Evolutionary conservation across 805 yeast species (phyloP).

Genomic region (Scheffersomyces ergatensis): DNA sequence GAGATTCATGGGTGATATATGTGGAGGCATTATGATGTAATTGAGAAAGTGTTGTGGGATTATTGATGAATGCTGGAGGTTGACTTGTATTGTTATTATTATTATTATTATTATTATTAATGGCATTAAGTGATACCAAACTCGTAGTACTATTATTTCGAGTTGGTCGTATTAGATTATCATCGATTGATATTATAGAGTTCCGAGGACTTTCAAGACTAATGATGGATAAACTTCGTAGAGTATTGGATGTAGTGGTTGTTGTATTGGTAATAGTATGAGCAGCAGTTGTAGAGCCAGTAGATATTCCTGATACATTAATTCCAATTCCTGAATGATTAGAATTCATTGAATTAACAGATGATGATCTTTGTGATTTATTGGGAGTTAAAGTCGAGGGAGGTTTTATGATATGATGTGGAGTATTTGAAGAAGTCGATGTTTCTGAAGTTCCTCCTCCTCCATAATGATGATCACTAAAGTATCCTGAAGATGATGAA

Average conservation of each 20-base stretch:
- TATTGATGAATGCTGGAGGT: background rate
- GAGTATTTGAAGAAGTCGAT: conserved; percentile 71
- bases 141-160: conserved; percentile 33
- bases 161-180: conserved; percentile 22
- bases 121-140: conserved; percentile 9
- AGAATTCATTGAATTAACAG: conserved; percentile 29
- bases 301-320: background rate
- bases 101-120: background rate
- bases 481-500: background rate
- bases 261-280: background rate
- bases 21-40: background rate
- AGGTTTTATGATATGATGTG: conserved; percentile 4
- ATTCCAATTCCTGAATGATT: conserved; percentile 19
- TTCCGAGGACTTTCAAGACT: conserved; percentile 40
- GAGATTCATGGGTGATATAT: background rate
- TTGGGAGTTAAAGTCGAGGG: background rate
- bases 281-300: background rate
- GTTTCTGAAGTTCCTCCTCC: conserved; percentile 50
- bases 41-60: background rate
- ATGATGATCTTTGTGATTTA: conserved; percentile 31
- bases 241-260: conserved; percentile 17
- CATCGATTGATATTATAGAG: conserved; percentile 40
- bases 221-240: conserved; percentile 34
- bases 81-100: background rate
- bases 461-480: background rate